phyloP scores from a whole-genome alignment of 257 asterid species.

The Solanum commersonii region DNA sequence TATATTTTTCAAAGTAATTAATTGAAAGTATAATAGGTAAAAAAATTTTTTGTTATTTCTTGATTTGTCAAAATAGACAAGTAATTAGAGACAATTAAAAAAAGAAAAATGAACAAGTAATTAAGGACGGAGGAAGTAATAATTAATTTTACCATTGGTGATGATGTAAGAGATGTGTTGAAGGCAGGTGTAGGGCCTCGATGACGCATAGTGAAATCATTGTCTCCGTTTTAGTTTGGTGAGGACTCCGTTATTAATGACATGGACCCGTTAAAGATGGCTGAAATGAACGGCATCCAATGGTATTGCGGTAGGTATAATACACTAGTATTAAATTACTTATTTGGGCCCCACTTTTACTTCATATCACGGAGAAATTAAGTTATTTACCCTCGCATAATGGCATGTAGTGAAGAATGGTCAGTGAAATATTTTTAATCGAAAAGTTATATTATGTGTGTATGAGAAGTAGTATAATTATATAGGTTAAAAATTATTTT shows the following conservation, averaged over 20 bases:
- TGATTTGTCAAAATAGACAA: too few species aligned
- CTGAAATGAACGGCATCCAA: slow-evolving; percentile 36
- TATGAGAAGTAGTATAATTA: too few species aligned
- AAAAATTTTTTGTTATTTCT: too few species aligned
- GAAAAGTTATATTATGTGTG: too few species aligned
- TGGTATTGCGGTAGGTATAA: slow-evolving; percentile 38
- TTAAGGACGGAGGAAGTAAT: too few species aligned
- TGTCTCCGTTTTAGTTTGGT: neutral
- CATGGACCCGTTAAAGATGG: slow-evolving; percentile 9
- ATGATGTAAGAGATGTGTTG: neutral
- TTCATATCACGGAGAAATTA: neutral
- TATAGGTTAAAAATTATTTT: too few species aligned
- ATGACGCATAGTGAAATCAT: neutral
- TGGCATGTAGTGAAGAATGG: neutral
- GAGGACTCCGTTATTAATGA: neutral
- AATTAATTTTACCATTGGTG: neutral
- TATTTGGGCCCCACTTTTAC: slow-evolving; percentile 3
- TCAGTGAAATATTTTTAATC: neutral
- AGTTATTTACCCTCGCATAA: neutral
- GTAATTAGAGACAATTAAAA: too few species aligned
- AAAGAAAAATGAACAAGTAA: too few species aligned
- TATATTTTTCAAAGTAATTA: too few species aligned
- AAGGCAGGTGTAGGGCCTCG: neutral
- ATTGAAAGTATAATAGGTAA: too few species aligned
- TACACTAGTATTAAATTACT: neutral